Base-by-base conservation (phyloP, 345 rosid genomes). In the Salix brachista region DNA sequence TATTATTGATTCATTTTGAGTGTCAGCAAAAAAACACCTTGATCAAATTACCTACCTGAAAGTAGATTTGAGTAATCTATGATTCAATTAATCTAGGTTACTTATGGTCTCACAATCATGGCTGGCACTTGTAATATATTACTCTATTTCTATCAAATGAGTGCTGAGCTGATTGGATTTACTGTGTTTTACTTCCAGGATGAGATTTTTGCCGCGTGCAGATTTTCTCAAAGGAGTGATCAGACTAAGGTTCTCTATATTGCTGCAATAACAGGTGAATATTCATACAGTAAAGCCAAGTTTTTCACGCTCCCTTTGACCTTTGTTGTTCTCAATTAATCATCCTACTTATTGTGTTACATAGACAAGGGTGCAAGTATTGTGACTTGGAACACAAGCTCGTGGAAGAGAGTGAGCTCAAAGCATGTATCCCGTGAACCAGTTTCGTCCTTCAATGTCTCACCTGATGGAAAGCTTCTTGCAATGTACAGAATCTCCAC, bases 161-260 rank as follows among this genome's bases (percentile, higher is more conserved):
- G 36, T 36, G 37, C 56, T 70, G 34, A 75, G 68, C 79, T 83
- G 73, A 83, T 60, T 71, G 67, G 32, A 54, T 74, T 62, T 65
- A 58, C 11, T 23, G 2, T 73, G 30, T 80, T 25, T 75, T 68
- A 28, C 73, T 70, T 68, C 65, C 87, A 93, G 98, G 99, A 85
- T 76, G 99, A 96, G 89, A 37, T 82, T 65, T 92, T 94, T 86
- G 88, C 89, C 78, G 88, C 76, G 69, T 92, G 99, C 82, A 90
- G 93, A 85, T 96, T 94, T 86, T 86, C 90, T 37, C 86, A 83
- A 72, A 79, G 72, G 77, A 78, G 61, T 66, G 90, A 86, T 77
- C 83, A 83, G 73, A 77, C 77, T 46, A 86, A 77, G 75, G 80
- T 90, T 84, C 89, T 96, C 44, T 90, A 84, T 75, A 77, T 88